Percentiles rank a stretch among this genome's conserved stretches.
Conservation (phyloP, 305 asterid genomes). For the Fraxinus floribunda region DNA sequence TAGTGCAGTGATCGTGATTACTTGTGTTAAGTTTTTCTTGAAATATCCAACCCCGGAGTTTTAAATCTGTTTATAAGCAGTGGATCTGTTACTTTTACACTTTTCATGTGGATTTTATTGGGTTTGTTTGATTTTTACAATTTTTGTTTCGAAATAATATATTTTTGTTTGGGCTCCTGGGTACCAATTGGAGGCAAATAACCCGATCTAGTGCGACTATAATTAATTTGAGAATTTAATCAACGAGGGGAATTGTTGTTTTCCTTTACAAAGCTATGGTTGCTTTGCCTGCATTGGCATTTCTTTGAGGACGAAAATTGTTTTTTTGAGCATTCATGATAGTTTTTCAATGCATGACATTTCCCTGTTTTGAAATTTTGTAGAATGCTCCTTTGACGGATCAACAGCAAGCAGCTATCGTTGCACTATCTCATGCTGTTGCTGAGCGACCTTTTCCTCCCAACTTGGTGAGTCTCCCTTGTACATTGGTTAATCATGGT, state of each 20-base stretch:
- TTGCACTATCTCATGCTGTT: constrained; percentile 91
- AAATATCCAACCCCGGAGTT: neutral
- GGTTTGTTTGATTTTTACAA: neutral
- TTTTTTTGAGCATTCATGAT: neutral
- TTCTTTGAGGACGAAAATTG: neutral
- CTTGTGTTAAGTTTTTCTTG: neutral
- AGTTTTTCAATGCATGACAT: neutral
- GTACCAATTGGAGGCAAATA: neutral
- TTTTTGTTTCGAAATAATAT: constrained; percentile 2
- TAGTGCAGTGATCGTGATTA: neutral
- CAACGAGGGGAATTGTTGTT: neutral
- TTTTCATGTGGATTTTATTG: neutral
- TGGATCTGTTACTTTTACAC: constrained; percentile 17
- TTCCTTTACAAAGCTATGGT: neutral
- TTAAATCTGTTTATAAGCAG: neutral
- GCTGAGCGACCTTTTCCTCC: constrained; percentile 86
- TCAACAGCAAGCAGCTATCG: constrained; percentile 83
- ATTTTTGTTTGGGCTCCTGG: neutral
- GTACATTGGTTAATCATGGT: constrained; percentile 18
- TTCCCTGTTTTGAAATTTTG: constrained; percentile 9
- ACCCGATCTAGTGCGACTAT: neutral
- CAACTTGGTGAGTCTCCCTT: constrained; percentile 54
- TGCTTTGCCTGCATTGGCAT: neutral
- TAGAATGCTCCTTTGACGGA: constrained; percentile 94
- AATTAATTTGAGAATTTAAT: neutral